phyloP scores from a whole-genome alignment of 129 eudicot genomes.

The Glebionis coronaria region DNA sequence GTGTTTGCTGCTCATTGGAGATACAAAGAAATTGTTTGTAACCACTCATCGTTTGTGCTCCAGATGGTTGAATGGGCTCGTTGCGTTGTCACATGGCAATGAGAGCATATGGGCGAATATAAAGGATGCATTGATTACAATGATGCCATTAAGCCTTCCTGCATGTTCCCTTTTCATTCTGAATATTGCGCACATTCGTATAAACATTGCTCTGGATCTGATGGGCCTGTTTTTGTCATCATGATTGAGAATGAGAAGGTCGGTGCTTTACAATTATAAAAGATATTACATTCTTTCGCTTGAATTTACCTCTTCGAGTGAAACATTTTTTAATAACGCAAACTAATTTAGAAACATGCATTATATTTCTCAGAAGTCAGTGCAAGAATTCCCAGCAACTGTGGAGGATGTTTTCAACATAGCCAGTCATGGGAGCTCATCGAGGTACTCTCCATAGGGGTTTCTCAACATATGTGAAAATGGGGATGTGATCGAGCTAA shows the following conservation, averaged over 20 bases:
- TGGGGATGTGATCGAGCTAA: too few species aligned
- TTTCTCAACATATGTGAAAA: too few species aligned
- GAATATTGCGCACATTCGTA: too few species aligned
- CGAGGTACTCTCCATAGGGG: slow-evolving; percentile 66
- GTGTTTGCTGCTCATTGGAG: slow-evolving; percentile 99
- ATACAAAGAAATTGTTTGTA: slow-evolving; percentile 83
- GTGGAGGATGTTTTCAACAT: slow-evolving; percentile 53
- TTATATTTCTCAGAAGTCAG: slow-evolving; percentile 75
- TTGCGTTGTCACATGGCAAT: slow-evolving; percentile 92
- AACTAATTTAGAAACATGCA: background rate
- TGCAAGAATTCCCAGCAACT: slow-evolving; percentile 71
- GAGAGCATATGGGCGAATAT: slow-evolving; percentile 75
- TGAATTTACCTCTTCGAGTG: background rate
- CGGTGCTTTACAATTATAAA: slow-evolving; percentile 8
- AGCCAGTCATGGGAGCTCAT: slow-evolving; percentile 52
- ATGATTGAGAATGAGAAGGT: slow-evolving; percentile 88
- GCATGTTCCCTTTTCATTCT: too few species aligned
- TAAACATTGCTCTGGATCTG: too few species aligned
- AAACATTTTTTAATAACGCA: too few species aligned
- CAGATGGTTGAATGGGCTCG: slow-evolving; percentile 99
- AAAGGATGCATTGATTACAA: slow-evolving; percentile 35
- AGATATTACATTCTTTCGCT: too few species aligned
- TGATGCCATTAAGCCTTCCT: too few species aligned
- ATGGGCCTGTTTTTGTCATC: too few species aligned
- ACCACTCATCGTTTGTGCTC: slow-evolving; percentile 79